Base-by-base conservation (phyloP, 208 protist species). In the Acanthamoeba royreba region DNA sequence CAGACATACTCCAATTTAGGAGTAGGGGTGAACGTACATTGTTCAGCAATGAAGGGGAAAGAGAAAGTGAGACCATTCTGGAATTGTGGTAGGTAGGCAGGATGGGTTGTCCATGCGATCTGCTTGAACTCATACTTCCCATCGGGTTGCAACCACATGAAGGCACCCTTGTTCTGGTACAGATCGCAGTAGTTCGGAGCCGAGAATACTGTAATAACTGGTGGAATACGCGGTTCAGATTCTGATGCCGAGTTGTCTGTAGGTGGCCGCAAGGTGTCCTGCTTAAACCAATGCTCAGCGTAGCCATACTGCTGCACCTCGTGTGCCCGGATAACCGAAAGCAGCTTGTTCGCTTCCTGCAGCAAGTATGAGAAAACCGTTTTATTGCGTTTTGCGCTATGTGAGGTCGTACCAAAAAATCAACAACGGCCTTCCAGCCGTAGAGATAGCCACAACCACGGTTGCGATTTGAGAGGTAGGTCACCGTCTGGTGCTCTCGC, bases 171-270 rank as follows among this genome's bases (percentile, higher is more conserved):
- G 96, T 99, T 99, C 93, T 98, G 95, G 96, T 99, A 99, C 35
- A 98, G 98, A 94, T 98, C 98, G 95, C 98, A 98, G 97, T 99
- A 99, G 95, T 99, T 99, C 13, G 98, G 98, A 1, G 98, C 98
- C 38, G 97, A 98, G 85, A 99, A 99, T 91, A 99, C 88, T 61
- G 98, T 99, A 31, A 99, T 98, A 2, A 99, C 97, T 7, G 96
- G 92, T 0, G 98, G 98, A 69, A 99, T 98, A 25, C 49, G 53
- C 4, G 31, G 38, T 0, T 17, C 25, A 46, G 49, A 33, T 4
- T 25, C 17, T 25, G 38, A 33, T 22, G 8, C n/a, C 19, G 11
- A 13, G 31, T 35, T 38, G 66, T 43, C 69, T 19, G 49, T 9
- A 55, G 49, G 49, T 19, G 69, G 22, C 33, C 69, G 69, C 7